phyloP scores from a whole-genome alignment of 2,329 filamentous ascomycete genomes.

The Simplicillium aogashimaense region DNA sequence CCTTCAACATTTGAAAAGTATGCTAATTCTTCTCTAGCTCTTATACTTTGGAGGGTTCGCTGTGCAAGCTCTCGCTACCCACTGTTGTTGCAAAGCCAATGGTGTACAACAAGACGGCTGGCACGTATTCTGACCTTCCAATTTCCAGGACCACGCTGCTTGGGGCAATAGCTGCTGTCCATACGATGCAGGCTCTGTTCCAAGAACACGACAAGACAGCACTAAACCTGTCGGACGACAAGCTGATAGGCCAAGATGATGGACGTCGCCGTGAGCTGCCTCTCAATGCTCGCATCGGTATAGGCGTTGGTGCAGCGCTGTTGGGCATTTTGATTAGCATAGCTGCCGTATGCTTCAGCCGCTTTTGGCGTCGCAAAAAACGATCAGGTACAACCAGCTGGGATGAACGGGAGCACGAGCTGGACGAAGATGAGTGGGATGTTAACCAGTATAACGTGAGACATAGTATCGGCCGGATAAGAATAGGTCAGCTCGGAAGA shows the following conservation, averaged over 20 bases:
- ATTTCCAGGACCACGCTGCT: constrained; percentile 25
- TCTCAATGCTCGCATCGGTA: constrained; percentile 21
- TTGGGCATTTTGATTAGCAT: constrained; percentile 2
- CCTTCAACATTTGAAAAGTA: background rate
- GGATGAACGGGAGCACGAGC: too few relatives aligned
- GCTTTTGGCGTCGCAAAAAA: constrained; percentile 1
- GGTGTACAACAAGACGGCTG: constrained; percentile 22
- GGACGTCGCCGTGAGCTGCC: constrained; percentile 12
- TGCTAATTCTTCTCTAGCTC: constrained; percentile 17
- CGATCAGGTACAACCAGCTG: background rate
- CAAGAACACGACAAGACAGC: constrained; percentile 22
- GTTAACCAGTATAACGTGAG: too few relatives aligned
- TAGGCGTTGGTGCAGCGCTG: constrained; percentile 9
- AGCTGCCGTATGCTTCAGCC: constrained; percentile 3
- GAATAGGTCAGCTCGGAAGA: too few relatives aligned
- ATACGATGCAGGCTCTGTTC: constrained; percentile 26
- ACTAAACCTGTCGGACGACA: constrained; percentile 20
- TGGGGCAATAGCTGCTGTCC: constrained; percentile 24
- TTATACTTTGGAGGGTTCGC: constrained; percentile 20
- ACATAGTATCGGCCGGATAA: too few relatives aligned
- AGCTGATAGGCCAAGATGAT: constrained; percentile 13
- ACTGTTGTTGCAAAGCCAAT: constrained; percentile 26
- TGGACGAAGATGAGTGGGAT: too few relatives aligned
- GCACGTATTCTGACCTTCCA: constrained; percentile 22
- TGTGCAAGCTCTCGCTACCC: constrained; percentile 23